Percentiles rank a stretch among this genome's conserved stretches.
phyloP scores from a whole-genome alignment of 768 basidiomycete species.

The Xanthoconium stramineum region DNA sequence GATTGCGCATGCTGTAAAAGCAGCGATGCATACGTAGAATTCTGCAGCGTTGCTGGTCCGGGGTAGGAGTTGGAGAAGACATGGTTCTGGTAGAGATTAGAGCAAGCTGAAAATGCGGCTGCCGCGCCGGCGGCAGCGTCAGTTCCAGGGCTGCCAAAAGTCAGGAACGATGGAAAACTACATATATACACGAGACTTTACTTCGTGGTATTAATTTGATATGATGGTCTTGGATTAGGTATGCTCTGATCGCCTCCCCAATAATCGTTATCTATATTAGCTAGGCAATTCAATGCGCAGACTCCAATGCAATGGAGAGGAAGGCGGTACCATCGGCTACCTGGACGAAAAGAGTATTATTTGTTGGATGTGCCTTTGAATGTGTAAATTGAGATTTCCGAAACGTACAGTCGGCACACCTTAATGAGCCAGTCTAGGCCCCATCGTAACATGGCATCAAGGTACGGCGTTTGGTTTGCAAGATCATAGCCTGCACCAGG shows the following conservation, averaged over 20 bases:
- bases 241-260: conserved; percentile 88
- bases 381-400: background rate
- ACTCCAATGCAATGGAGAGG: background rate
- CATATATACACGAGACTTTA: conserved; percentile 13
- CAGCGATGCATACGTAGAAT: conserved; percentile 66
- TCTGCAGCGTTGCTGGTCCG: conserved; percentile 63
- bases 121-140: conserved; percentile 84
- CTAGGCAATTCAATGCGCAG: conserved; percentile 31
- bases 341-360: conserved; percentile 72
- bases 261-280: conserved; percentile 67
- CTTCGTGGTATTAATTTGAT: conserved; percentile 70
- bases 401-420: conserved; percentile 38
- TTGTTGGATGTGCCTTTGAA: conserved; percentile 71
- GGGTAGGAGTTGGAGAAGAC: conserved; percentile 53
- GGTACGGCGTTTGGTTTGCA: conserved; percentile 84
- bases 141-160: conserved; percentile 63
- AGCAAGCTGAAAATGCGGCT: conserved; percentile 85
- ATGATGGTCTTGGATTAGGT: conserved; percentile 70
- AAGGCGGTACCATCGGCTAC: conserved; percentile 56
- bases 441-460: conserved; percentile 91
- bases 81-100: conserved; percentile 70
- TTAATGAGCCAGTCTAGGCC: conserved; percentile 91
- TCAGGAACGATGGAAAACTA: background rate
- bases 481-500: conserved; percentile 64
- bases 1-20: conserved; percentile 73